phyloP scores from a whole-genome alignment of 768 basidiomycete genomes.

The Lactifluus echinatus region DNA sequence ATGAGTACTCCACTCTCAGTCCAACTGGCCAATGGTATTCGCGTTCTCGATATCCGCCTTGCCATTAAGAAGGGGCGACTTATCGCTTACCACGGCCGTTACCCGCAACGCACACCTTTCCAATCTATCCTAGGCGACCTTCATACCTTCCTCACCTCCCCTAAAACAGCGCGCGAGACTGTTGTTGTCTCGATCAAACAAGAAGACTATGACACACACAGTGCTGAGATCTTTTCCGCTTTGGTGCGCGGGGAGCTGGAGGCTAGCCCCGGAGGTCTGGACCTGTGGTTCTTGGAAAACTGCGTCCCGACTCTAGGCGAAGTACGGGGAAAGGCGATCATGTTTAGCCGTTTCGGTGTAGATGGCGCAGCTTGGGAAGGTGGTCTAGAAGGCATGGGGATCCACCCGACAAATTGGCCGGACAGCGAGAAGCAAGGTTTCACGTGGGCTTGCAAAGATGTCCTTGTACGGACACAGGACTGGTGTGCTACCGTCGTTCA shows the following conservation, averaged over 20 bases:
- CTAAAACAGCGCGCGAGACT: slow-evolving; percentile 54
- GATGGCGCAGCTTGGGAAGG: slow-evolving; percentile 61
- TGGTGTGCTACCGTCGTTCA: slow-evolving; percentile 44
- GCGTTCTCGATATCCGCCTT: slow-evolving; percentile 76
- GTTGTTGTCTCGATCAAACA: slow-evolving; percentile 86
- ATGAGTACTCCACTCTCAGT: slow-evolving; percentile 46
- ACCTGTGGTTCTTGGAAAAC: slow-evolving; percentile 80
- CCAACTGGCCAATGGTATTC: slow-evolving; percentile 72
- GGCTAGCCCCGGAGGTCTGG: slow-evolving; percentile 39
- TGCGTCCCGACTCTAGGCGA: slow-evolving; percentile 74
- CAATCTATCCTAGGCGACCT: slow-evolving; percentile 52
- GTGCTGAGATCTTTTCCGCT: slow-evolving; percentile 46
- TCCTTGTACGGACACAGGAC: slow-evolving; percentile 69
- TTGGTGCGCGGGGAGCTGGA: slow-evolving; percentile 59
- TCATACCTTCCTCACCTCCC: slow-evolving; percentile 53
- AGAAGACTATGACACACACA: slow-evolving; percentile 53
- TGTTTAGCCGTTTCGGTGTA: slow-evolving; percentile 82
- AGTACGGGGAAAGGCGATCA: slow-evolving; percentile 74
- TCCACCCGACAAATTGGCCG: slow-evolving; percentile 85
- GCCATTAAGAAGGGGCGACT: slow-evolving; percentile 54
- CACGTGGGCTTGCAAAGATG: slow-evolving; percentile 65
- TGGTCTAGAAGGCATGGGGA: slow-evolving; percentile 64
- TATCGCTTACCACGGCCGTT: slow-evolving; percentile 73
- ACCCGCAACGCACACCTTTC: slow-evolving; percentile 64
- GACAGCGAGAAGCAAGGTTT: slow-evolving; percentile 69